Evolutionary conservation across 257 asterid genomes (phyloP).

Genomic region (Capsicum baccatum): DNA sequence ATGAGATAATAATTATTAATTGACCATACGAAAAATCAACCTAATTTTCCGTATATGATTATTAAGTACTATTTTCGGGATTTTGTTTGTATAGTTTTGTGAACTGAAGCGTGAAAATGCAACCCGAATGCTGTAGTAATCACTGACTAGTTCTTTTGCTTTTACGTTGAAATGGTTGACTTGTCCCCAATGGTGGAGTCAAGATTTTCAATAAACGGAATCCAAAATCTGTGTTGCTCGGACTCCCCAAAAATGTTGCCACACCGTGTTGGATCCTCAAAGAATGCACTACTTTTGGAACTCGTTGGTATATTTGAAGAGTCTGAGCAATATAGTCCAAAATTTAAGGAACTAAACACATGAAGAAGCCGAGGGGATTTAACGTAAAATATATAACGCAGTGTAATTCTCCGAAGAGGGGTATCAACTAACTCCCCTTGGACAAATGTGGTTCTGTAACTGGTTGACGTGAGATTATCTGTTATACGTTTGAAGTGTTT

Average conservation of each 20-base stretch:
- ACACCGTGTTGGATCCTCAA: background rate
- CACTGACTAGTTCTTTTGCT: background rate
- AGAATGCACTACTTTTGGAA: background rate
- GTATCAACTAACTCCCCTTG: background rate
- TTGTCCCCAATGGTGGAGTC: background rate
- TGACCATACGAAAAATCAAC: background rate
- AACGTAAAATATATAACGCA: background rate
- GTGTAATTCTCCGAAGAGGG: background rate
- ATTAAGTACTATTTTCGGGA: background rate
- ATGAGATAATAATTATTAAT: background rate
- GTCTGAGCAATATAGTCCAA: background rate
- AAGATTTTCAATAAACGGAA: background rate
- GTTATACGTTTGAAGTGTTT: background rate
- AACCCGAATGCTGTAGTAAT: background rate
- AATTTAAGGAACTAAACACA: background rate
- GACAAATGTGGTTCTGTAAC: background rate
- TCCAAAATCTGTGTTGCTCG: background rate
- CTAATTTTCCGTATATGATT: background rate
- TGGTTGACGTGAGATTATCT: background rate
- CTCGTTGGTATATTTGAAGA: background rate
- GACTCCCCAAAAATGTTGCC: background rate
- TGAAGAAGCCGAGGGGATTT: background rate
- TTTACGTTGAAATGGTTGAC: background rate
- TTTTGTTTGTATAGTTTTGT: background rate
- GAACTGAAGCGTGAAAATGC: slow-evolving; percentile 2